A percentile compares a stretch with the other conserved stretches of the same genome.
These are phyloP conservation scores for Tetrapisispora namnaoensis DNA, from an alignment of 805 yeast species.

Conservation along the genomic window DNA sequence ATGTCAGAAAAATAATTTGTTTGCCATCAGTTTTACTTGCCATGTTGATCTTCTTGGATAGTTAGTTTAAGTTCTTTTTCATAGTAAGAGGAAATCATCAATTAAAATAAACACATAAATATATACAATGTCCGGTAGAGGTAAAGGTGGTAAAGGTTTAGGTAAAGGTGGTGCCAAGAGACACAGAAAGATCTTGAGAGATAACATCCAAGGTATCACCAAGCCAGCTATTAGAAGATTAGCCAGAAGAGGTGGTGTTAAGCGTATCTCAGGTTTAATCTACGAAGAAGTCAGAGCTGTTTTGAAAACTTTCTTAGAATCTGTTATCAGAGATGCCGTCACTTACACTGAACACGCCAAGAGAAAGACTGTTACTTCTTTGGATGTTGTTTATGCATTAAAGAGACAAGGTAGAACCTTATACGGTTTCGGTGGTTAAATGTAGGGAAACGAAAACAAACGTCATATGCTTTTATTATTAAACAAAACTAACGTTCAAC, in stretches of 20 bases:
- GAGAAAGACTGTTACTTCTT: slow-evolving; percentile 98
- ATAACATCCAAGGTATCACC: slow-evolving; percentile 98
- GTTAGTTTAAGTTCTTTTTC: no score
- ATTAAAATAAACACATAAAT: slow-evolving; percentile 1
- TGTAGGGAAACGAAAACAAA: not conserved
- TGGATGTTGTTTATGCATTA: slow-evolving; percentile 96
- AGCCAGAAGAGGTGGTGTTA: slow-evolving; percentile 99
- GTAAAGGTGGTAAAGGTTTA: slow-evolving; percentile 99
- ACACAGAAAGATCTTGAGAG: slow-evolving; percentile 98
- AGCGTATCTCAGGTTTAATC: slow-evolving; percentile 96
- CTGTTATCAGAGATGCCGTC: slow-evolving; percentile 96
- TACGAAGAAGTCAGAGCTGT: slow-evolving; percentile 98
- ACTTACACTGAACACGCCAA: slow-evolving; percentile 99
- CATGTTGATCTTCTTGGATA: no score
- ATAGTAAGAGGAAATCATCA: no score
- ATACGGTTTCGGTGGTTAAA: slow-evolving; percentile 98
- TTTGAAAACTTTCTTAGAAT: slow-evolving; percentile 87
- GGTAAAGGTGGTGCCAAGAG: slow-evolving; percentile 99
- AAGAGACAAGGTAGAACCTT: slow-evolving; percentile 99
- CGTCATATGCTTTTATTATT: not conserved
- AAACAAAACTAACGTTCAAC: not conserved
- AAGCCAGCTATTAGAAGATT: slow-evolving; percentile 99
- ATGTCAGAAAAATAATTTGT: no score
- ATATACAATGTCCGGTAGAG: slow-evolving; percentile 84
- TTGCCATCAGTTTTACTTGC: no score